A percentile compares a stretch with the other conserved stretches of the same genome.
phyloP scores from a whole-genome alignment of 2,329 filamentous ascomycete species.

The Penicillium psychrosexuale region DNA sequence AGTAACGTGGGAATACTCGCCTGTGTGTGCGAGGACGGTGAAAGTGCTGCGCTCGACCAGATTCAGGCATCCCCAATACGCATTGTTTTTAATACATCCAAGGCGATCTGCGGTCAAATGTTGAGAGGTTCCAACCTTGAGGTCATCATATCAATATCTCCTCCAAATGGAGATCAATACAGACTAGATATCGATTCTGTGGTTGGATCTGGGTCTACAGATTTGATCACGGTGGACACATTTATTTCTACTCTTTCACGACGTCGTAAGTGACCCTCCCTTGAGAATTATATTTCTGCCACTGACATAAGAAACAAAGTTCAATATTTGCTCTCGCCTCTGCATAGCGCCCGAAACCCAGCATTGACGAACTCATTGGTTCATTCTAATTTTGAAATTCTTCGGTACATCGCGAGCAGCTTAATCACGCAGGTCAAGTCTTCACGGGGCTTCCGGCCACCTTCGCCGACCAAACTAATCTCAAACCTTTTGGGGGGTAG shows the following conservation, averaged over 20 bases:
- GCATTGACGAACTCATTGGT: conserved; percentile 61
- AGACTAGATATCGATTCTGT: conserved; percentile 60
- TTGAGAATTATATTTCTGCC: neutral
- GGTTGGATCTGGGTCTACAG: conserved; percentile 68
- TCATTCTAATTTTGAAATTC: conserved; percentile 72
- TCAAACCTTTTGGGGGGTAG: conserved; percentile 73
- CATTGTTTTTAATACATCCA: conserved; percentile 38
- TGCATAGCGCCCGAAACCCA: conserved; percentile 59
- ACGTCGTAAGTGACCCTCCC: conserved; percentile 55
- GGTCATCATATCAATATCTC: conserved; percentile 65
- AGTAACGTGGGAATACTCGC: conserved; percentile 54
- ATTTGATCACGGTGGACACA: conserved; percentile 69
- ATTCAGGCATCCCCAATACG: conserved; percentile 33
- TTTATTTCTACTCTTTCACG: conserved; percentile 73
- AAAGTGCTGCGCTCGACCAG: conserved; percentile 53
- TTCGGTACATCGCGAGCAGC: conserved; percentile 66
- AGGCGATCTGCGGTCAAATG: conserved; percentile 28
- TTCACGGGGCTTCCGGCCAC: conserved; percentile 63
- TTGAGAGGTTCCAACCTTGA: conserved; percentile 38
- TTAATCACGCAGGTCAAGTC: conserved; percentile 61
- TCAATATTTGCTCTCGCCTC: conserved; percentile 66
- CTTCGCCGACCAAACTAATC: conserved; percentile 87
- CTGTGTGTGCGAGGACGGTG: conserved; percentile 43
- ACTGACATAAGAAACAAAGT: conserved; percentile 48
- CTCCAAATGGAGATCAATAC: conserved; percentile 59